Conservation (phyloP, 768 basidiomycete genomes). For the Coprinellus micaceus region DNA sequence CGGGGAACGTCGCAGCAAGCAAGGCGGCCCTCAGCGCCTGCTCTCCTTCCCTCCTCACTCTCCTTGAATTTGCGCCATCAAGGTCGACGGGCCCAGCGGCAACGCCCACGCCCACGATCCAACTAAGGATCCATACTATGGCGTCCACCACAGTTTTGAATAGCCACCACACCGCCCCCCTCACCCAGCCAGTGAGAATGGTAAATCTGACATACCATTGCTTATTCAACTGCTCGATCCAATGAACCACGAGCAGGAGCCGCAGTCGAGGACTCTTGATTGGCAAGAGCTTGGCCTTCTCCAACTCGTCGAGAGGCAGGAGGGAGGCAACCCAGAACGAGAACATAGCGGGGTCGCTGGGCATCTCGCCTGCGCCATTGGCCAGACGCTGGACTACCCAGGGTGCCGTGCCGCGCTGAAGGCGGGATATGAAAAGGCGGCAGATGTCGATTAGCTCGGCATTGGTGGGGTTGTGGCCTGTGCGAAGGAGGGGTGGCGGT, state of each 20-base stretch:
- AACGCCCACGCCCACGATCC: background rate
- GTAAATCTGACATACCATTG: constrained; percentile 43
- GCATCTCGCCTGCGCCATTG: constrained; percentile 74
- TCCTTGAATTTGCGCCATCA: background rate
- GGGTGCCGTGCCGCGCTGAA: constrained; percentile 69
- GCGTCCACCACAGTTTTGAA: background rate
- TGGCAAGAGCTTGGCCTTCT: constrained; percentile 83
- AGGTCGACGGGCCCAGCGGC: too few relatives aligned
- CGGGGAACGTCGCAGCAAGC: background rate
- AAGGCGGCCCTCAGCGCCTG: constrained; percentile 14
- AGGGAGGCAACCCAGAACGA: constrained; percentile 90
- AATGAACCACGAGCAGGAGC: constrained; percentile 82
- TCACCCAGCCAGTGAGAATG: constrained; percentile 18
- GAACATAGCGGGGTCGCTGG: constrained; percentile 66
- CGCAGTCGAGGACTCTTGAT: constrained; percentile 76
- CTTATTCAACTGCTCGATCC: constrained; percentile 75
- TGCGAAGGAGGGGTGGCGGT: too few relatives aligned
- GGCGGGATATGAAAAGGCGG: constrained; percentile 40
- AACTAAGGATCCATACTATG: background rate
- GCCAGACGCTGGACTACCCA: constrained; percentile 91
- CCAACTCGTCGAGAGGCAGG: constrained; percentile 86
- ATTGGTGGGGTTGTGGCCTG: too few relatives aligned
- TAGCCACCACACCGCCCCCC: constrained; percentile 9
- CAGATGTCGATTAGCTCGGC: constrained; percentile 51
- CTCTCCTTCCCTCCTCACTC: constrained; percentile 9